Percentiles rank a stretch among this genome's conserved stretches.
Conservation (phyloP, 768 basidiomycete genomes). For the Boletus rubropictus region DNA sequence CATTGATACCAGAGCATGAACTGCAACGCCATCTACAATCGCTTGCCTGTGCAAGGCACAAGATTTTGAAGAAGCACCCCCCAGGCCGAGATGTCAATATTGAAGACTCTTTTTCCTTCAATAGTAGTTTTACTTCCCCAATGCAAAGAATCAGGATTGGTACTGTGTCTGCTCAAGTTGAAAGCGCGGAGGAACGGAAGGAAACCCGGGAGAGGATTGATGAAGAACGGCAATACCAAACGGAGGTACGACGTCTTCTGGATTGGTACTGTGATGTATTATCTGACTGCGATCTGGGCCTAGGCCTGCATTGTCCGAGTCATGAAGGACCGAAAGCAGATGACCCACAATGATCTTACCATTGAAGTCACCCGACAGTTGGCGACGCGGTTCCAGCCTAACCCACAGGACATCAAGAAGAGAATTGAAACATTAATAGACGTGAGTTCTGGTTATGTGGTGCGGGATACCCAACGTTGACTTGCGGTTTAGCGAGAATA, state of each 20-base stretch:
- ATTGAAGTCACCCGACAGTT: slow-evolving; percentile 89
- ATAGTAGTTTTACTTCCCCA: slow-evolving; percentile 69
- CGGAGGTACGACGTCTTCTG: slow-evolving; percentile 54
- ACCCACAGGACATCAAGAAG: slow-evolving; percentile 85
- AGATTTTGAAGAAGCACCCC: slow-evolving; percentile 87
- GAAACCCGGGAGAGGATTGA: slow-evolving; percentile 89
- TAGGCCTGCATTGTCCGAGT: slow-evolving; percentile 96
- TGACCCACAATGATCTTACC: slow-evolving; percentile 83
- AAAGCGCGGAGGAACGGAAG: slow-evolving; percentile 78
- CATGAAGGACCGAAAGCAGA: slow-evolving; percentile 92
- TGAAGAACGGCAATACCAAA: slow-evolving; percentile 84
- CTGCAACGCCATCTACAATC: slow-evolving; percentile 93
- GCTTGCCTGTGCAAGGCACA: slow-evolving; percentile 91
- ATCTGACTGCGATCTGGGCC: slow-evolving; percentile 1
- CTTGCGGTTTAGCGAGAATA: slow-evolving; percentile 70
- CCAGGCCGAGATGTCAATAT: slow-evolving; percentile 74
- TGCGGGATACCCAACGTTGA: neutral
- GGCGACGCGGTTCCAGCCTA: slow-evolving; percentile 77
- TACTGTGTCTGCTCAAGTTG: slow-evolving; percentile 83
- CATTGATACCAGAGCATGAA: slow-evolving; percentile 68
- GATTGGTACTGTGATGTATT: neutral
- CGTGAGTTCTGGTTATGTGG: slow-evolving; percentile 39
- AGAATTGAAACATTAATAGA: slow-evolving; percentile 91
- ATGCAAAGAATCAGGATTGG: slow-evolving; percentile 91
- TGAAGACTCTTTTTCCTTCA: slow-evolving; percentile 86